Evolutionary conservation across 1,139 yeast genomes (phyloP), one percentile per base, ranked within the genome.

Genomic region (Hyphopichia buzzinii): DNA sequence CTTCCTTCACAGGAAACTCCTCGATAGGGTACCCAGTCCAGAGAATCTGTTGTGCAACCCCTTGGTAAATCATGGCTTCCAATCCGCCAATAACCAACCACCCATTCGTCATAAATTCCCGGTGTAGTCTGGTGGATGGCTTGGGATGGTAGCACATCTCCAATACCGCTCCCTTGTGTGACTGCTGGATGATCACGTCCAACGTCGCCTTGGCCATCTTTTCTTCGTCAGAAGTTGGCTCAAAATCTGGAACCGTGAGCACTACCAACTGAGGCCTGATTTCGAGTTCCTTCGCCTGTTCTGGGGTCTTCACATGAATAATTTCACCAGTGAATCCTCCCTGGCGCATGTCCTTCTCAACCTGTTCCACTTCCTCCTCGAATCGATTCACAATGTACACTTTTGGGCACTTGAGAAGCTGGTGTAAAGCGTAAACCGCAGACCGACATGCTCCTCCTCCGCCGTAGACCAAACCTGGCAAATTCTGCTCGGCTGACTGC

Each of bases 381-480:
- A 45, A 54, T 25, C 65, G 43, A 39, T 59, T 59, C 7, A 59
- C 50, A 21, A 58, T 49, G 39, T 59, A 59, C 10, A 59, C 44
- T 17, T 38, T 41, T 24, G 49, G 31, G 36, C 64, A 58, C 4
- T 49, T 50, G 37, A 58, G 44, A 29, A 47, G 53, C 27, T 50
- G 41, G 31, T 50, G 41, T 31, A 59, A 47, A 2, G 63, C 60
- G 37, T 47, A 59, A 5, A 59, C 57, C 1, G 64, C 64, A 2
- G 62, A 56, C 24, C 64, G 43, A 30, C 59, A 56, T 11, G 65
- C 64, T 4, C 65, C 65, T 11, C 65, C 64, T 4, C 64, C 64
- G 10, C 65, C 64, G 36, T 58, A 59, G 1, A 59, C 62, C 38
- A 59, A 42, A 4, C 63, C 64, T 0, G 60, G 55, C 15, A 37